These are phyloP conservation scores for Claviceps sp. DNA, from an alignment of 2,329 filamentous ascomycete genomes.

Conservation along the genomic window DNA sequence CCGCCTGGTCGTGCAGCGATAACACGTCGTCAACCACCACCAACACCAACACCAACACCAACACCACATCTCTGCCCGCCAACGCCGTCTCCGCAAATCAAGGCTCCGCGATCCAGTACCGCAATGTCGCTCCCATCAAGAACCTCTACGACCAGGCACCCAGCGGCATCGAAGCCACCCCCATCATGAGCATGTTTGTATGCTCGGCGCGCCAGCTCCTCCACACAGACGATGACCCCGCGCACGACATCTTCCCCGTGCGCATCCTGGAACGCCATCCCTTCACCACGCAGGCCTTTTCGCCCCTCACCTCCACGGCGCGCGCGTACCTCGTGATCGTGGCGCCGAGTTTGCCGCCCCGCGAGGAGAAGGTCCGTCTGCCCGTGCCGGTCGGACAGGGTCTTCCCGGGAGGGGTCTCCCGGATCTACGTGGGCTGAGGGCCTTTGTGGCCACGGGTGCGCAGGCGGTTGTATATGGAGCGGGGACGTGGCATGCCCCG, in stretches of 20 bases:
- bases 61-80: constrained; percentile 9
- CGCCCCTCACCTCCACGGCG: constrained; percentile 48
- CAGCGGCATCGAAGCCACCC: constrained; percentile 32
- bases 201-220: constrained; percentile 37
- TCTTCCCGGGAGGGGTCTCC: constrained; percentile 49
- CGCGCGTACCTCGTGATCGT: constrained; percentile 73
- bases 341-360: constrained; percentile 55
- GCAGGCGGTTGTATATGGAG: constrained; percentile 83
- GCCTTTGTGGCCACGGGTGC: constrained; percentile 68
- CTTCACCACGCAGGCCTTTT: constrained; percentile 87
- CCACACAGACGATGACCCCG: constrained; percentile 4
- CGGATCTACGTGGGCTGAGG: constrained; percentile 55
- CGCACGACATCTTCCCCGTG: constrained; percentile 38
- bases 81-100: constrained; percentile 61
- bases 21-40: constrained; percentile 18
- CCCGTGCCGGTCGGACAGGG: constrained; percentile 17
- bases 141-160: constrained; percentile 58
- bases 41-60: neutral
- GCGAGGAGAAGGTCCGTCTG: constrained; percentile 12
- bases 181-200: constrained; percentile 80
- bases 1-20: constrained; percentile 26
- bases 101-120: constrained; percentile 76
- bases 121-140: constrained; percentile 58
- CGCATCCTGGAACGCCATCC: constrained; percentile 79
- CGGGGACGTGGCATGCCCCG: constrained; percentile 90